Base-by-base conservation (phyloP, 2,329 filamentous ascomycete species). In the Fusarium ambrosium region DNA sequence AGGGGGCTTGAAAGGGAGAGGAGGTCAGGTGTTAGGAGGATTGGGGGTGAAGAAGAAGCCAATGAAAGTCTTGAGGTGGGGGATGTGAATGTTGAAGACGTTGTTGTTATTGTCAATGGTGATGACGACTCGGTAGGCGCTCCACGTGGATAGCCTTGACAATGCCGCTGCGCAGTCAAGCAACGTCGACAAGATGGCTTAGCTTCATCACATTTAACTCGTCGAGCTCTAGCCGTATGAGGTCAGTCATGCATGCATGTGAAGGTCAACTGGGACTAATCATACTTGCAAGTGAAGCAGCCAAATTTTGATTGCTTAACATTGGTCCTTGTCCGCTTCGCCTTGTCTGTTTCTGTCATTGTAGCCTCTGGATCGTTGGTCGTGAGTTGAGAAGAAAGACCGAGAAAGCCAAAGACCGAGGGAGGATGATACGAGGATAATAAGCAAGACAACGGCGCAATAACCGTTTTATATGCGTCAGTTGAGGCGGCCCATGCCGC, bases 211-310 rank as follows among this genome's bases (percentile, higher is more conserved):
- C 75, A 77, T 22, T 77, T 77, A 8, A 77, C 55, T 39, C 75
- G 75, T 6, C 75, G 45, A 13, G 73, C 62, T 55, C 75, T 77
- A 1, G 4, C 29, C 27, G n/a, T 18, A 29, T 53, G 3, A 9
- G 18, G 29, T 73, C 32, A 75, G 72, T 24, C 16, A 14, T 2
- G 20, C 13, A 18, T 32, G 14, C 16, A 34, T n/a, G 13, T 9
- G n/a, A 48, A 4, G 18, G 11, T 24, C 9, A 1, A 11, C n/a
- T 18, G 11, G 27, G 4, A 6, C 11, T 34, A 13, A 4, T 29
- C 64, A n/a, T 77, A 77, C 75, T 77, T 77, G 75, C 75, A 77
- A 5, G 75, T 77, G 20, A 76, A 72, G 20, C 75, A 77, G 11
- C 75, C 75, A 36, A 60, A 69, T n/a, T 76, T 77, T 2, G 75